A percentile compares a stretch with the other conserved stretches of the same genome.
phyloP scores from a whole-genome alignment of 352 stramenopile genomes.

The Globisporangium polare region DNA sequence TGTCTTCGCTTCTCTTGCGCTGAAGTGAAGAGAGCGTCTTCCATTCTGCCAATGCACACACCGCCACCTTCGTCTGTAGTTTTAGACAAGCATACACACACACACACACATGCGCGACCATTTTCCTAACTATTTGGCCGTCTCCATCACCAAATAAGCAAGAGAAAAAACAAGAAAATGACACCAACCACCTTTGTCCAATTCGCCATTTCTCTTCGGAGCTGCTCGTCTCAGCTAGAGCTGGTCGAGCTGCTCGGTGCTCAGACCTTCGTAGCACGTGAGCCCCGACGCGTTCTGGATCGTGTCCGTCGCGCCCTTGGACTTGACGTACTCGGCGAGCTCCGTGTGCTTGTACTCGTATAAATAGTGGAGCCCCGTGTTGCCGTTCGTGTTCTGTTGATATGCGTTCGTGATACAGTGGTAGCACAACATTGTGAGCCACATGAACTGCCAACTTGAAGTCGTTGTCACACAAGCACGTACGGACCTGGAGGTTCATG shows the following conservation, averaged over 20 bases:
- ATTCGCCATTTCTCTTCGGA: too few relatives aligned
- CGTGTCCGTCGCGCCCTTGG: constrained; percentile 92
- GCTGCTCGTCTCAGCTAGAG: background rate
- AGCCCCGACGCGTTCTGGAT: constrained; percentile 89
- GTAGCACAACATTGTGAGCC: too few relatives aligned
- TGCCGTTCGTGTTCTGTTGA: constrained; percentile 90
- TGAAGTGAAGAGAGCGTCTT: background rate
- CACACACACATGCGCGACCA: background rate
- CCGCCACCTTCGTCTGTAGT: constrained; percentile 14
- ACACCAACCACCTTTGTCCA: background rate
- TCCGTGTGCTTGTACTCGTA: constrained; percentile 90
- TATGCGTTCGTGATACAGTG: background rate
- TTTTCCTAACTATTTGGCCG: constrained; percentile 1
- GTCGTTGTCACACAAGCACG: too few relatives aligned
- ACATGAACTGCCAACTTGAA: too few relatives aligned
- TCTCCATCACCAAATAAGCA: constrained; percentile 4
- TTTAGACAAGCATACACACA: constrained; percentile 11
- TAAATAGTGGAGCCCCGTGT: constrained; percentile 95
- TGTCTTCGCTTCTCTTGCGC: background rate
- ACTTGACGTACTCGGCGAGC: constrained; percentile 92
- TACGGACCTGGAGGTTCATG: constrained; percentile 85
- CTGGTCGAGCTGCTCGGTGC: constrained; percentile 37
- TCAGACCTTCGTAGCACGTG: constrained; percentile 94
- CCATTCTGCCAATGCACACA: background rate
- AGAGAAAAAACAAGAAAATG: background rate